Evolutionary conservation across 345 rosid genomes (phyloP), one percentile per base, ranked within the genome.

Genomic region (Eucalyptus regnans): DNA sequence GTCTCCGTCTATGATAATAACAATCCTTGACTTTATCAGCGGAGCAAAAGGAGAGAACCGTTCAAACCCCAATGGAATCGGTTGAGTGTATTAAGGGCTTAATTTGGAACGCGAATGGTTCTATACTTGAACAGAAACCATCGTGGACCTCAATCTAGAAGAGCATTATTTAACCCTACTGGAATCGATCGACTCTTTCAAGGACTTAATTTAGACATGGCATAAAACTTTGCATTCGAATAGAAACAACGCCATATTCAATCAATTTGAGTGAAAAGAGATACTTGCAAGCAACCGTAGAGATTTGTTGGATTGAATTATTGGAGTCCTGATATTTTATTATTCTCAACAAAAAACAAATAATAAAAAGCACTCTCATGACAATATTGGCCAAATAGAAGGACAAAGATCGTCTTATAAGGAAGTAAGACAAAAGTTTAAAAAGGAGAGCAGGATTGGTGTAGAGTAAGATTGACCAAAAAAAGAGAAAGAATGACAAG

Each of bases 341-440:
- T 18, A 37, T 37, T 71, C 48, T 17, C 13, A 52, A 52, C 2
- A 68, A 8, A 68, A 33, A 4, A 29, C 6, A 7, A n/a, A 62
- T 29, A 68, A 68, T 3, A 68, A 1, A 18, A 37, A 22, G 46
- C 27, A 71, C 14, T 71, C 46, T 18, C 27, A 2, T 71, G 27
- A 71, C 46, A 9, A 10, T 37, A 37, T 37, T 71, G 22, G 46
- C 7, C 25, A 18, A 37, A 43, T 71, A 37, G 46, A 71, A 71
- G 0, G 14, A 17, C 1, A 33, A 33, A 3, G 0, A 33, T 18
- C 1, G 0, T 50, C 7, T 4, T 3, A 2, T 52, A 52, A 52
- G 2, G 0, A 17, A 9, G 0, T 52, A 18, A 0, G 0, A 52
- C 1, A 52, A 52, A 52, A 52, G 9, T 52, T 0, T 18, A 18